Evolutionary conservation across 768 basidiomycete genomes (phyloP).

Genomic region (Holtermanniella nyarrowii): DNA sequence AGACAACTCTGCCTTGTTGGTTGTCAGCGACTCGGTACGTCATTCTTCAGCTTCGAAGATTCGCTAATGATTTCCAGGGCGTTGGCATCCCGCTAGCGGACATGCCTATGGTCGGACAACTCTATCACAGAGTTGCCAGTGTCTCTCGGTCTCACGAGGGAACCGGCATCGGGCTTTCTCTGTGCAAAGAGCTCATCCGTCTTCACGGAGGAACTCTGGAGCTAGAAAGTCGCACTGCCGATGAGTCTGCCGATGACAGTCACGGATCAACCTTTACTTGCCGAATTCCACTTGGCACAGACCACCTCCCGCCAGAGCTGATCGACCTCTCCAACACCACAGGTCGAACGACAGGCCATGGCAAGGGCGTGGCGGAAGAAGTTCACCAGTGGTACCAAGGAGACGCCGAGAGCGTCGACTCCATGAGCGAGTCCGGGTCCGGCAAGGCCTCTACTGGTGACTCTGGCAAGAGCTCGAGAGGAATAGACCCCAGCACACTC

Average conservation of each 20-base stretch:
- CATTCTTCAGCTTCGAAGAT: no score
- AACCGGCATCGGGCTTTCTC: constrained; percentile 41
- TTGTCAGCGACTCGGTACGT: no score
- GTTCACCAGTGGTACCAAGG: constrained; percentile 40
- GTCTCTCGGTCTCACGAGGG: constrained; percentile 41
- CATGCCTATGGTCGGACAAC: constrained; percentile 38
- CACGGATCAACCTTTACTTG: constrained; percentile 41
- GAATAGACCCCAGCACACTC: constrained; percentile 38
- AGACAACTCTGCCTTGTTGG: no score
- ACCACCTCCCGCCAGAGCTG: background rate
- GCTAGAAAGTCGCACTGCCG: constrained; percentile 33
- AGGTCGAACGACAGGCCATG: constrained; percentile 23
- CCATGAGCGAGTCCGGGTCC: constrained; percentile 18
- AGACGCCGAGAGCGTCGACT: constrained; percentile 13
- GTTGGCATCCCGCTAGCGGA: constrained; percentile 10
- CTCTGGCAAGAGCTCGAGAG: constrained; percentile 19
- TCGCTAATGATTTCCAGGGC: background rate
- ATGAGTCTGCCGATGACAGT: constrained; percentile 26
- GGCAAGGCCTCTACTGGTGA: constrained; percentile 14
- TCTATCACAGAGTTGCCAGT: constrained; percentile 42
- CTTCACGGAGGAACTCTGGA: constrained; percentile 40
- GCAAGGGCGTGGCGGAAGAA: constrained; percentile 42
- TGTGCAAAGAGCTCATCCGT: constrained; percentile 42
- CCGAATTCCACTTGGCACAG: constrained; percentile 23
- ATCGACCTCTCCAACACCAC: constrained; percentile 4